Evolutionary conservation across 768 basidiomycete species (phyloP), one percentile per base, ranked within the genome.

Genomic region (Russula emetica): DNA sequence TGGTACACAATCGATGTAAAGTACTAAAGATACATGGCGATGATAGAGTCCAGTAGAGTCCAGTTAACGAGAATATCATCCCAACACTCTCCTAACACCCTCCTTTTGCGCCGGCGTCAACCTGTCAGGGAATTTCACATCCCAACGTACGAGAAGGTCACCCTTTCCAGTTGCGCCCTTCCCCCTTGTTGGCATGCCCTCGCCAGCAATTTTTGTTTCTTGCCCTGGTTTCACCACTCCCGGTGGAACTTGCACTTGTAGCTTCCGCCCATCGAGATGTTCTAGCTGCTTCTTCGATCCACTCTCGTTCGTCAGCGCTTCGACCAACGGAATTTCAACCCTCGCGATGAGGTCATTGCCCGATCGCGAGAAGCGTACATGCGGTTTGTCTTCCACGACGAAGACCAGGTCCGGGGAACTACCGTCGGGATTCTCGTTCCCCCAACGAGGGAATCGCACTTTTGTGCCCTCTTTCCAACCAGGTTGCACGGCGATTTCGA

Each of bases 391-490:
- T 74, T 97, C 95, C n/a, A 97, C 85, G 53, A 96, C 85, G 72
- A 99, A 98, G 36, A 94, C 94, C n/a, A 99, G 81, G 73, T 95
- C 92, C 71, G 94, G 93, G 16, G 88, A 73, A 52, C 87, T 87
- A 13, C 88, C 87, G 38, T 66, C 73, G 14, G 77, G 72, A 57
- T 81, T 79, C 70, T 94, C 93, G 74, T 98, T 94, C 3, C 93
- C 93, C 11, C 92, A 88, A 24, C 84, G 83, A 0, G 90, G 84
- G 75, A 95, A 98, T 47, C 92, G 86, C 63, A 98, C 83, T 77
- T 96, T 97, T 20, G 96, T 98, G 0, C 96, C 96, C 65, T 85
- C 84, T 81, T 98, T 98, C 94, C 94, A 98, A 0, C 96, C 96
- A 0, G 95, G 92, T 67, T 82, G 81, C 26, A 92, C 80, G 38